Conservation (phyloP, 164 flowering plant species). For the Berberis vulgaris region DNA sequence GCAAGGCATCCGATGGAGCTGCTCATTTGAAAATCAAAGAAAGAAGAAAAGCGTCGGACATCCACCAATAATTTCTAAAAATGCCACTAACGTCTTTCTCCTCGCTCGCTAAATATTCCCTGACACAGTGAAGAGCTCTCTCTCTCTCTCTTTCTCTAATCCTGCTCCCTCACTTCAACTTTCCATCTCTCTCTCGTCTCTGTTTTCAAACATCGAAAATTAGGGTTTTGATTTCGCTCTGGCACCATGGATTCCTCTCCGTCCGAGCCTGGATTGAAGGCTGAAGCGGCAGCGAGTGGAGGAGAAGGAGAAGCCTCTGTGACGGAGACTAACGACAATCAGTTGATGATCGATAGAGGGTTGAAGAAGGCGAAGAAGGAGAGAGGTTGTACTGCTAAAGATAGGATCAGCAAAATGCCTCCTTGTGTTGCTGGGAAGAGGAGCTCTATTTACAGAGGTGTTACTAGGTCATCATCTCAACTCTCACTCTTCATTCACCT, state of each 20-base stretch:
- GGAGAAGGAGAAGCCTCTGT: constrained; percentile 37
- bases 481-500: background rate
- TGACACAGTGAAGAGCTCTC: too few relatives aligned
- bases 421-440: constrained; percentile 98
- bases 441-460: constrained; percentile 96
- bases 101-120: too few relatives aligned
- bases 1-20: too few relatives aligned
- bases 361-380: constrained; percentile 78
- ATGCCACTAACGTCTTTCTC: too few relatives aligned
- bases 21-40: too few relatives aligned
- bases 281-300: constrained; percentile 28
- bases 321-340: constrained; percentile 33
- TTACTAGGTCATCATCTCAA: constrained; percentile 55
- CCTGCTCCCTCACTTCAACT: background rate
- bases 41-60: too few relatives aligned
- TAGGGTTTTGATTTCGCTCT: background rate
- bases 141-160: background rate
- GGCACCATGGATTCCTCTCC: constrained; percentile 46
- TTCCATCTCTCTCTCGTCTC: background rate
- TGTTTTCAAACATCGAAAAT: background rate
- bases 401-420: constrained; percentile 96
- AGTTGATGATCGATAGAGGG: constrained; percentile 49
- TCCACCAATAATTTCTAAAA: too few relatives aligned
- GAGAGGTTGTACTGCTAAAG: constrained; percentile 91
- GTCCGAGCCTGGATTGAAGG: constrained; percentile 37